A percentile compares a stretch with the other conserved stretches of the same genome.
Conservation (phyloP, 2,329 filamentous ascomycete species). For the Incumbomyces lentus region DNA sequence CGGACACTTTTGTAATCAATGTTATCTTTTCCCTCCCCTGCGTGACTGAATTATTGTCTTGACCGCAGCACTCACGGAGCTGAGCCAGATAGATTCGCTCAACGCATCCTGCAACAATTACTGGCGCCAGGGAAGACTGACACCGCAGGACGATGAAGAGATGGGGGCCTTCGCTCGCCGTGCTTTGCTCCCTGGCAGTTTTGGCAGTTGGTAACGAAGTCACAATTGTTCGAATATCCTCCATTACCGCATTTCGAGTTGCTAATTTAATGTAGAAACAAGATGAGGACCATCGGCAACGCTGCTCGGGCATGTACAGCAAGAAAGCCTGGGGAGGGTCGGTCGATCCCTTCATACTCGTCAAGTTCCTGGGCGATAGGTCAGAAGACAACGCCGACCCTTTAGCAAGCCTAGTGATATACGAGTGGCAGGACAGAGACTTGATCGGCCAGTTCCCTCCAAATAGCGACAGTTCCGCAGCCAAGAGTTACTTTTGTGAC, state of each 20-base stretch:
- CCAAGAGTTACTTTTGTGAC: conserved; percentile 67
- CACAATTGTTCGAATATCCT: conserved; percentile 30
- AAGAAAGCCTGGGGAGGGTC: conserved; percentile 77
- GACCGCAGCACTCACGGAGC: too few relatives aligned
- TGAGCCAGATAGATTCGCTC: too few relatives aligned
- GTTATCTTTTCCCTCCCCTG: too few relatives aligned
- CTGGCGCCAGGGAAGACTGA: too few relatives aligned
- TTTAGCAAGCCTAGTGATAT: conserved; percentile 74
- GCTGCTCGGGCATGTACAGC: conserved; percentile 89
- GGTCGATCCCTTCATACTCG: conserved; percentile 77
- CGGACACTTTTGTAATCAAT: too few relatives aligned
- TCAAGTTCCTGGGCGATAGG: conserved; percentile 57
- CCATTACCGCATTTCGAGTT: conserved; percentile 7
- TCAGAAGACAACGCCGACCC: conserved; percentile 56
- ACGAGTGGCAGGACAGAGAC: conserved; percentile 81
- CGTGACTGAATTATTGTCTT: too few relatives aligned
- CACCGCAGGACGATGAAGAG: conserved; percentile 13
- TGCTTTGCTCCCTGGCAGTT: conserved; percentile 15
- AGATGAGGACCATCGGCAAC: conserved; percentile 64
- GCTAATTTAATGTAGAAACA: conserved; percentile 49
- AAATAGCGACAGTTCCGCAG: conserved; percentile 45
- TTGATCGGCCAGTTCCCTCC: conserved; percentile 61
- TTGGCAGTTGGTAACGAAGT: conserved; percentile 35
- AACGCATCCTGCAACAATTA: too few relatives aligned
- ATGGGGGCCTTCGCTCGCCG: conserved; percentile 18